Percentiles rank a stretch among this genome's conserved stretches.
Conservation (phyloP, 768 basidiomycete genomes). For the Lactarius evosmus region DNA sequence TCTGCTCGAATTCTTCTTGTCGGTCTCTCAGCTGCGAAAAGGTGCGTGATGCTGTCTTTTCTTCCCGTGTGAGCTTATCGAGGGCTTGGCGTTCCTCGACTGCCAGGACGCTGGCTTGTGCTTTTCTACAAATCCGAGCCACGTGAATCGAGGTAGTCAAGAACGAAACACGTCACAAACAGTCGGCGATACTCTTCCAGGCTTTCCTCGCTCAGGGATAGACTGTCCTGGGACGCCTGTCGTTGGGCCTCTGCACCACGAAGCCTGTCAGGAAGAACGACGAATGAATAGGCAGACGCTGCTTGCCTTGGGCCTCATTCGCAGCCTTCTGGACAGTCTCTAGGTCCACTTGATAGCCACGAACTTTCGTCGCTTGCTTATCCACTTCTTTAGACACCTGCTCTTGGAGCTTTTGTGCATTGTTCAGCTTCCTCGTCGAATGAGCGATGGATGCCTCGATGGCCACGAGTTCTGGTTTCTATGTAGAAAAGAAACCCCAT, state of each 20-base stretch:
- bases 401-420: constrained; percentile 59
- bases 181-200: constrained; percentile 83
- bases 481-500: not conserved
- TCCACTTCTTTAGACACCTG: constrained; percentile 60
- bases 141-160: constrained; percentile 17
- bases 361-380: constrained; percentile 50
- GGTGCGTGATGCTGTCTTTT: constrained; percentile 66
- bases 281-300: not conserved
- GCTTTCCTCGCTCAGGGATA: constrained; percentile 78
- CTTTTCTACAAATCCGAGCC: constrained; percentile 53
- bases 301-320: constrained; percentile 72
- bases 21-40: constrained; percentile 66
- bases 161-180: constrained; percentile 38
- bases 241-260: constrained; percentile 63
- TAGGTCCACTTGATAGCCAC: constrained; percentile 61
- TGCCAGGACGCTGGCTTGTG: constrained; percentile 71
- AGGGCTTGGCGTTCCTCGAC: constrained; percentile 85
- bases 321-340: constrained; percentile 63
- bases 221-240: constrained; percentile 65
- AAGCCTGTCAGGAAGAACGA: constrained; percentile 13
- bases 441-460: constrained; percentile 88
- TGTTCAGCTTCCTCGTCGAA: constrained; percentile 70
- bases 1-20: constrained; percentile 60
- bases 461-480: constrained; percentile 84
- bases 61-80: constrained; percentile 76